phyloP scores from a whole-genome alignment of 148 eudicot genomes.

The Bassia scoparia region DNA sequence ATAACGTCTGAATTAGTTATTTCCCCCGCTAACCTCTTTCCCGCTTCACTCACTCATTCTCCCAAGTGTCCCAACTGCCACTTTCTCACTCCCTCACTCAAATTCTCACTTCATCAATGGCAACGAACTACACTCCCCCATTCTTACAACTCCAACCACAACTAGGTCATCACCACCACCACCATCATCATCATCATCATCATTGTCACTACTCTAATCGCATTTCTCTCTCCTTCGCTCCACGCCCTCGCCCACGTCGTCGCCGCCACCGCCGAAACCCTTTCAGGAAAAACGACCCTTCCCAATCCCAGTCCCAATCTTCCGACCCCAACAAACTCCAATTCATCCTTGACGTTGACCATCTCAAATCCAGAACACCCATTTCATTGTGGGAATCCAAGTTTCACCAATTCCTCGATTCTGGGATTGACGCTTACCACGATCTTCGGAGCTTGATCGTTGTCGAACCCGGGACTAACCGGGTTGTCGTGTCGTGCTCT shows the following conservation, averaged over 20 bases:
- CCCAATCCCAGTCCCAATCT: constrained; percentile 16
- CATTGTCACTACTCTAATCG: no score
- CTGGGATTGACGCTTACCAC: constrained; percentile 43
- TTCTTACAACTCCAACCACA: not conserved
- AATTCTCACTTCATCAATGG: constrained; percentile 3
- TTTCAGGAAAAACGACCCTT: constrained; percentile 9
- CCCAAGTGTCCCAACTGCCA: no score
- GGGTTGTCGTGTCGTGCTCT: constrained; percentile 48
- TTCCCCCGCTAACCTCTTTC: not conserved
- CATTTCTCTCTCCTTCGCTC: constrained; percentile 23
- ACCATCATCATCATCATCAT: not conserved
- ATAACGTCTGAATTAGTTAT: no score
- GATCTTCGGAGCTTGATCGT: constrained; percentile 45
- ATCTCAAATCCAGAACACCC: constrained; percentile 34
- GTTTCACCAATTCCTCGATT: constrained; percentile 27
- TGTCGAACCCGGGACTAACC: constrained; percentile 36
- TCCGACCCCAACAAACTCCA: constrained; percentile 43
- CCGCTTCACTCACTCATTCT: constrained; percentile 7
- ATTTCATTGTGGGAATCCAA: constrained; percentile 33
- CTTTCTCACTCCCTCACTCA: not conserved
- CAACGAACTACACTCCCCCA: constrained; percentile 9
- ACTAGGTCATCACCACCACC: not conserved
- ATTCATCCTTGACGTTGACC: constrained; percentile 44
- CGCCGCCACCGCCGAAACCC: constrained; percentile 56
- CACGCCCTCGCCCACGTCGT: constrained; percentile 40